These are phyloP conservation scores for Malassezia slooffiae DNA, from an alignment of 1,284 basidiomycete genomes.

Conservation along the genomic window DNA sequence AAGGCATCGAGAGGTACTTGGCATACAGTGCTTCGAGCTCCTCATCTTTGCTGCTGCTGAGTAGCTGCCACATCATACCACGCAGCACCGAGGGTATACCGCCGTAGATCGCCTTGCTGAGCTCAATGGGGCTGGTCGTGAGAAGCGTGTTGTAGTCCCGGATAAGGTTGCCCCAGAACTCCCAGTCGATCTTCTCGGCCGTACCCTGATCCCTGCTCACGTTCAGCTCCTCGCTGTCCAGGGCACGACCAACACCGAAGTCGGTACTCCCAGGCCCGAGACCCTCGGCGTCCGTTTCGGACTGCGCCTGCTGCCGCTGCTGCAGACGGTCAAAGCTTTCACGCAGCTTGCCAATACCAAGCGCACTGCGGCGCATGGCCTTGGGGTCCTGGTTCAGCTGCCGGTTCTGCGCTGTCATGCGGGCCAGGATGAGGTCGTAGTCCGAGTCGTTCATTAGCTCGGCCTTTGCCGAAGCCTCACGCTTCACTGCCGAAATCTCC, in stretches of 20 bases:
- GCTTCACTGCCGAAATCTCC: background rate
- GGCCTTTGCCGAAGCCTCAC: slow-evolving; percentile 3
- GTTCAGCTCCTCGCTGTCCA: slow-evolving; percentile 14
- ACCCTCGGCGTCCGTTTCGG: slow-evolving; percentile 7
- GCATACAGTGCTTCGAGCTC: slow-evolving; percentile 78
- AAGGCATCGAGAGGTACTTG: slow-evolving; percentile 64
- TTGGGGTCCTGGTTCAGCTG: slow-evolving; percentile 30
- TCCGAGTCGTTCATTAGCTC: slow-evolving; percentile 17
- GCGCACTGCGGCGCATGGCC: slow-evolving; percentile 29
- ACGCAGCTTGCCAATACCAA: slow-evolving; percentile 36
- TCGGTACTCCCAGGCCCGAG: slow-evolving; percentile 11
- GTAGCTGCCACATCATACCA: slow-evolving; percentile 97
- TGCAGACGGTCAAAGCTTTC: slow-evolving; percentile 39
- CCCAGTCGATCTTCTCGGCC: slow-evolving; percentile 51
- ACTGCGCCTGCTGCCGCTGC: slow-evolving; percentile 14
- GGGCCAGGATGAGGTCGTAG: slow-evolving; percentile 31
- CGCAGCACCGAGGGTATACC: slow-evolving; percentile 76
- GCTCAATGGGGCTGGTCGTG: slow-evolving; percentile 48
- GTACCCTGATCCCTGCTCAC: slow-evolving; percentile 11
- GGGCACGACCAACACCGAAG: slow-evolving; percentile 6
- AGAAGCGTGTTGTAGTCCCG: slow-evolving; percentile 17
- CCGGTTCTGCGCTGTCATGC: slow-evolving; percentile 31
- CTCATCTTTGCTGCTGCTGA: slow-evolving; percentile 75
- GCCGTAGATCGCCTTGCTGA: slow-evolving; percentile 78
- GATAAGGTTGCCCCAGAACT: slow-evolving; percentile 92